phyloP scores from a whole-genome alignment of 2,329 filamentous ascomycete genomes.

The Colletotrichum theobromicola region DNA sequence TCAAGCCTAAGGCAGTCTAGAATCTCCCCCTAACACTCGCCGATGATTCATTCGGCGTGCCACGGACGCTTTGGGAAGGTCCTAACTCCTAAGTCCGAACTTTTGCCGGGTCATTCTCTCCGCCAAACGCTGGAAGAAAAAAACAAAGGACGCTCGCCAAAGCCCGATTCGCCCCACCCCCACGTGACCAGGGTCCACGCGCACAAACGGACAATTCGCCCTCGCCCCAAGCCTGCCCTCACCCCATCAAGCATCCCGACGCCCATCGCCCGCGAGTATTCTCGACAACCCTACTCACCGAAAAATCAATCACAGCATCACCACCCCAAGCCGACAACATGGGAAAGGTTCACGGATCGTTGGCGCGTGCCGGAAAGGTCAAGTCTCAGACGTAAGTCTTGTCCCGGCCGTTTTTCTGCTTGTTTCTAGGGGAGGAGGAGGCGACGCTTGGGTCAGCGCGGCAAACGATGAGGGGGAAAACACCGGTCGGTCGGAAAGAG shows the following conservation, averaged over 20 bases:
- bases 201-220: slow-evolving; percentile 16
- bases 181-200: slow-evolving; percentile 20
- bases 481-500: neutral
- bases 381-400: slow-evolving; percentile 80
- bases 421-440: neutral
- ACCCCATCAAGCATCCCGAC: slow-evolving; percentile 7
- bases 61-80: neutral
- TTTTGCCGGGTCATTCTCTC: neutral
- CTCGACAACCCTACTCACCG: slow-evolving; percentile 21
- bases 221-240: slow-evolving; percentile 1
- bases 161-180: neutral
- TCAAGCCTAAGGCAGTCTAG: neutral
- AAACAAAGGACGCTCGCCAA: neutral
- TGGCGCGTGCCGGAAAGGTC: slow-evolving; percentile 96
- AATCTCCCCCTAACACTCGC: neutral
- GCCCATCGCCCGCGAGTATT: neutral
- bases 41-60: slow-evolving; percentile 10
- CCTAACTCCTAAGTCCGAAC: neutral
- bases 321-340: slow-evolving; percentile 29
- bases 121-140: neutral
- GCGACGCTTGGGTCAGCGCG: neutral
- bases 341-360: slow-evolving; percentile 78
- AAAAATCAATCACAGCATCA: slow-evolving; percentile 19
- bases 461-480: neutral
- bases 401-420: neutral